Evolutionary conservation across 345 rosid genomes (phyloP).

Genomic region (Lepidium africanum): DNA sequence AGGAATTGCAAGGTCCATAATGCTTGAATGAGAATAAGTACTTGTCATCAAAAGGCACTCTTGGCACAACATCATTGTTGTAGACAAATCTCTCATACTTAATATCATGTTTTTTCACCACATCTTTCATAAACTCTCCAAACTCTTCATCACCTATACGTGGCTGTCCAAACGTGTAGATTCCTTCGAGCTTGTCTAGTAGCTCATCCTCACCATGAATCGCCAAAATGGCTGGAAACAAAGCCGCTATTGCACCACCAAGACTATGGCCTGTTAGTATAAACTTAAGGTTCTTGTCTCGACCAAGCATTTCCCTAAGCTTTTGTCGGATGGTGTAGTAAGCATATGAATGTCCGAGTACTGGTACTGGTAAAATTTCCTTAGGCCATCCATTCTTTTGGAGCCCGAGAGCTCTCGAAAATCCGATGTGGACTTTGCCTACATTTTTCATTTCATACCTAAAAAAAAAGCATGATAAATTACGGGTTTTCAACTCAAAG

Average conservation of each 20-base stretch:
- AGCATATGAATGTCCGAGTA: slow-evolving; percentile 32
- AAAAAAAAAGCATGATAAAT: too few relatives aligned
- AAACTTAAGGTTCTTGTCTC: slow-evolving; percentile 34
- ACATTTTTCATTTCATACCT: slow-evolving; percentile 21
- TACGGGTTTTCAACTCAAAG: too few relatives aligned
- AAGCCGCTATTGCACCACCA: slow-evolving; percentile 55
- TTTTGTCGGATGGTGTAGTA: slow-evolving; percentile 43
- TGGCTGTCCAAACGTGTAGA: slow-evolving; percentile 74
- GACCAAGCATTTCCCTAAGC: slow-evolving; percentile 24
- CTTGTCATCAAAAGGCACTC: slow-evolving; percentile 49
- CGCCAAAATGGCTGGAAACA: slow-evolving; percentile 46
- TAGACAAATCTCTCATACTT: slow-evolving; percentile 58
- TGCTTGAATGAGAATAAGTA: slow-evolving; percentile 41
- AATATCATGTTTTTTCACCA: slow-evolving; percentile 24
- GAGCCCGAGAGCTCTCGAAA: slow-evolving; percentile 59
- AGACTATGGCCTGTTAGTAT: slow-evolving; percentile 63
- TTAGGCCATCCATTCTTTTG: slow-evolving; percentile 42
- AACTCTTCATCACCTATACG: slow-evolving; percentile 52
- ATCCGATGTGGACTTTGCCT: slow-evolving; percentile 53
- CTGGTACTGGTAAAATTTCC: background rate
- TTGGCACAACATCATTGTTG: slow-evolving; percentile 46
- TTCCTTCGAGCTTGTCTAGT: slow-evolving; percentile 49
- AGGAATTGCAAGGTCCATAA: slow-evolving; percentile 57
- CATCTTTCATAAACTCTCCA: slow-evolving; percentile 36
- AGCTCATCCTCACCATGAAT: slow-evolving; percentile 37